phyloP scores from a whole-genome alignment of 805 yeast species.

The Ogataea populi-albae region DNA sequence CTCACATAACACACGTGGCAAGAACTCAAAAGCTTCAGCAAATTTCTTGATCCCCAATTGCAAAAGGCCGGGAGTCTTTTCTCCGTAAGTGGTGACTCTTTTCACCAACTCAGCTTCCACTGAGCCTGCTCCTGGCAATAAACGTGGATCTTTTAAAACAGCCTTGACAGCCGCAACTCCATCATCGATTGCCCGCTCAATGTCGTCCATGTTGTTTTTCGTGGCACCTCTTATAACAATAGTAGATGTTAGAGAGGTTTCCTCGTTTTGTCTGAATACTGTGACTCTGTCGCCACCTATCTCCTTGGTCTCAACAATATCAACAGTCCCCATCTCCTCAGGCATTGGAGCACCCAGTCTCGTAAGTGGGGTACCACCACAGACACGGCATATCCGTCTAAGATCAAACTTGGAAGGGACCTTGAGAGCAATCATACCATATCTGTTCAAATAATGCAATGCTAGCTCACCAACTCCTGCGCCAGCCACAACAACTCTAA shows the following conservation, averaged over 20 bases:
- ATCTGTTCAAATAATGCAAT: constrained; percentile 85
- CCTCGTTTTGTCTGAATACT: constrained; percentile 75
- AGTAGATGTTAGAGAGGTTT: constrained; percentile 79
- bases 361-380: constrained; percentile 96
- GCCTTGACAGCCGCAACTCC: constrained; percentile 93
- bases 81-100: constrained; percentile 80
- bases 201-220: constrained; percentile 86
- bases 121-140: constrained; percentile 96
- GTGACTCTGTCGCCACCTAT: constrained; percentile 98
- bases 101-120: constrained; percentile 85
- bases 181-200: constrained; percentile 96
- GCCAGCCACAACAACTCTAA: constrained; percentile 90
- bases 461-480: constrained; percentile 91
- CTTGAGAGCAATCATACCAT: constrained; percentile 77
- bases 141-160: constrained; percentile 71
- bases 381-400: constrained; percentile 90
- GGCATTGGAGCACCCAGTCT: constrained; percentile 93
- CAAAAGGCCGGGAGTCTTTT: constrained; percentile 86
- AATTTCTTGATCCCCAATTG: constrained; percentile 93
- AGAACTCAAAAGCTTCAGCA: constrained; percentile 91
- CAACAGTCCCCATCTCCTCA: constrained; percentile 88
- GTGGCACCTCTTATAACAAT: constrained; percentile 96
- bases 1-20: constrained; percentile 90
- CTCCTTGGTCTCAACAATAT: constrained; percentile 84
- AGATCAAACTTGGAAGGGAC: constrained; percentile 93